These are phyloP conservation scores for Penicillium tannophilum DNA, from an alignment of 495 filamentous ascomycete genomes.

Conservation along the genomic window DNA sequence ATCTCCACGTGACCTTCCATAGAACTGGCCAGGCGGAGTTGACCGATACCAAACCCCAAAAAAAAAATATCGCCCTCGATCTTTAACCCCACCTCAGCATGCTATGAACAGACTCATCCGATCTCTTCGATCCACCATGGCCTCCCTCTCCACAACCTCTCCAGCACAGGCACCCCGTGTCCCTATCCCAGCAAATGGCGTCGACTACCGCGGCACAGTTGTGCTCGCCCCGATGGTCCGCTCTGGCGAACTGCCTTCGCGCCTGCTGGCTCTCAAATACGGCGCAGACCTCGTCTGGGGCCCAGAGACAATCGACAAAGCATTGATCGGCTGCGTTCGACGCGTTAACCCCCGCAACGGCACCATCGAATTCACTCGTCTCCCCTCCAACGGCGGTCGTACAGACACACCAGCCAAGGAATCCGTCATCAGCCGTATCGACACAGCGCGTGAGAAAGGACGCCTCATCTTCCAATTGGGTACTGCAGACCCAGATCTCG, in stretches of 20 bases:
- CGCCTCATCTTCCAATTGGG: slow-evolving; percentile 89
- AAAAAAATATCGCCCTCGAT: slow-evolving; percentile 13
- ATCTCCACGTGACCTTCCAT: slow-evolving; percentile 31
- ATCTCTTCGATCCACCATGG: slow-evolving; percentile 54
- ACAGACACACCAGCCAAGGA: slow-evolving; percentile 56
- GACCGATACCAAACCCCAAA: slow-evolving; percentile 13
- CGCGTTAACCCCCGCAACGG: slow-evolving; percentile 70
- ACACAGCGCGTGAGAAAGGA: slow-evolving; percentile 70
- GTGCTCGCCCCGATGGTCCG: slow-evolving; percentile 98
- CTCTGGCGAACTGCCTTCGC: slow-evolving; percentile 88
- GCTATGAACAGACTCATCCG: slow-evolving; percentile 49
- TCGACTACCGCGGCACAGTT: slow-evolving; percentile 90
- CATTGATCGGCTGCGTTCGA: slow-evolving; percentile 82
- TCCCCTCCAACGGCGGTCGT: slow-evolving; percentile 64
- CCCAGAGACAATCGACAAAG: slow-evolving; percentile 88
- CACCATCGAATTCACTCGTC: slow-evolving; percentile 80
- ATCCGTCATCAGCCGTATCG: slow-evolving; percentile 79
- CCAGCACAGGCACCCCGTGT: slow-evolving; percentile 50
- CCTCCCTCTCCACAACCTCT: slow-evolving; percentile 33
- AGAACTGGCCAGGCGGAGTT: slow-evolving; percentile 14
- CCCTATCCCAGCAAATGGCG: slow-evolving; percentile 82
- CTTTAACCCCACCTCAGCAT: slow-evolving; percentile 25
- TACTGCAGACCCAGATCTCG: slow-evolving; percentile 74
- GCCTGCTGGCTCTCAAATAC: slow-evolving; percentile 85
- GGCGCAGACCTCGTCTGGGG: slow-evolving; percentile 98